Conservation (phyloP, 164 flowering plant genomes). For the Cinnamomum chago region DNA sequence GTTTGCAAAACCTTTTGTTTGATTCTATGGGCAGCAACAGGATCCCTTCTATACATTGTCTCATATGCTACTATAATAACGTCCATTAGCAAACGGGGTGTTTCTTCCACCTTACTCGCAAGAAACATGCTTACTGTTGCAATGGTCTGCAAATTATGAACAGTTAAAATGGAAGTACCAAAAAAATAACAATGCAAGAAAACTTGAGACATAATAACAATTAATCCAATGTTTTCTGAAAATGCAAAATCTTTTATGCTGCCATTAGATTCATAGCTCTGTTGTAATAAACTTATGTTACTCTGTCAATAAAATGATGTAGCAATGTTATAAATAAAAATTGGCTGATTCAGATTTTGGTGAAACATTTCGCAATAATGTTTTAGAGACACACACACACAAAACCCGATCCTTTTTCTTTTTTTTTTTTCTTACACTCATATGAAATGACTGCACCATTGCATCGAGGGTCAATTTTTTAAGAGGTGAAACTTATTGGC, state of each 20-base stretch:
- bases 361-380: too few species aligned
- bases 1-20: slow-evolving; percentile 36
- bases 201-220: background rate
- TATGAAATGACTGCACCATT: too few species aligned
- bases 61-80: slow-evolving; percentile 55
- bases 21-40: slow-evolving; percentile 45
- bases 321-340: slow-evolving; percentile 1
- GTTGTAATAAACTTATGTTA: background rate
- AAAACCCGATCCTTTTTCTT: too few species aligned
- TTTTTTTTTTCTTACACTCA: too few species aligned
- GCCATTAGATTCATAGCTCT: background rate
- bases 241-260: background rate
- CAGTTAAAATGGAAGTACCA: background rate
- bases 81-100: slow-evolving; percentile 46
- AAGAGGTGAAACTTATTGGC: too few species aligned
- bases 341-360: too few species aligned
- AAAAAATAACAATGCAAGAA: background rate
- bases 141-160: slow-evolving; percentile 39
- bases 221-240: background rate
- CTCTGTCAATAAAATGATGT: background rate
- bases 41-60: slow-evolving; percentile 39
- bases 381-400: too few species aligned
- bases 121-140: slow-evolving; percentile 66
- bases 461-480: too few species aligned
- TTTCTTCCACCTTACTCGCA: slow-evolving; percentile 59